phyloP scores from a whole-genome alignment of 306 rosid species.

The Prunus persica region Prunus_persica_NCBIv2 NC_034014.1:24776001-24776500 shows the following conservation, averaged over 20 bases:
- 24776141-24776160: constrained; percentile 46
- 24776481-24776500: neutral
- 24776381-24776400: neutral
- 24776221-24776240: constrained; percentile 20
- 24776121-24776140: constrained; percentile 53
- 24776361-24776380: constrained; percentile 7
- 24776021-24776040: constrained; percentile 44
- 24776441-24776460: constrained; percentile 6
- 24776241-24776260: neutral
- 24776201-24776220: constrained; percentile 48
- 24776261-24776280: constrained; percentile 14
- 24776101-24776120: constrained; percentile 96
- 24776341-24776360: constrained; percentile 3
- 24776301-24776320: constrained; percentile 39
- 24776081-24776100: constrained; percentile 83
- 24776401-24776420: constrained; percentile 5
- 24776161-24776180: constrained; percentile 60
- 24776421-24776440: constrained; percentile 2
- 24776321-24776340: constrained; percentile 18
- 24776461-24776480: constrained; percentile 3
- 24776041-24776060: constrained; percentile 88
- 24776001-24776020: constrained; percentile 22
- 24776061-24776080: constrained; percentile 80
- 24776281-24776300: constrained; percentile 32
- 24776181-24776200: constrained; percentile 59